These are phyloP conservation scores for Colletotrichum sojae DNA, from an alignment of 2,329 filamentous ascomycete species.

Conservation along the genomic window DNA sequence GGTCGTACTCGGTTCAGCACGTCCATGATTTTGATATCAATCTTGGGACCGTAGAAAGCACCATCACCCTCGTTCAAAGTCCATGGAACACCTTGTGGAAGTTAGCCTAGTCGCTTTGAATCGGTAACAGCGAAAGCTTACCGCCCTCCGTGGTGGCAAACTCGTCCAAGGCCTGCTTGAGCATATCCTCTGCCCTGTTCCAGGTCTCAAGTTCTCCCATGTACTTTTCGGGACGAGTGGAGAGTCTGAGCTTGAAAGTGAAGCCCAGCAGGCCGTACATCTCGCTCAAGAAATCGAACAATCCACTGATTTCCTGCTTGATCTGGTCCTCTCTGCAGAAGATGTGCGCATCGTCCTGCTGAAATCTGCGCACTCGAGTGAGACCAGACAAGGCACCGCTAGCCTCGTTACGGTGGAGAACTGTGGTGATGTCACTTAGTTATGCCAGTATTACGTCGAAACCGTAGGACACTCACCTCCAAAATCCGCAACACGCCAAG, in stretches of 20 bases:
- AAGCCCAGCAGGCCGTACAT: conserved; percentile 86
- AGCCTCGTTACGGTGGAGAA: conserved; percentile 91
- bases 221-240: conserved; percentile 89
- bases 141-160: conserved; percentile 68
- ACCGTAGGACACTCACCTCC: conserved; percentile 68
- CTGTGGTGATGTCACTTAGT: neutral
- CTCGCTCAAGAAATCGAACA: conserved; percentile 88
- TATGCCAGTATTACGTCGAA: neutral
- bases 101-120: conserved; percentile 49
- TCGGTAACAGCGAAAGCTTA: neutral
- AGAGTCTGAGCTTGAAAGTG: conserved; percentile 83
- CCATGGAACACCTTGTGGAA: conserved; percentile 66
- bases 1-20: conserved; percentile 79
- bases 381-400: conserved; percentile 92
- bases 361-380: conserved; percentile 92
- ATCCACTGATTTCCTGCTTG: conserved; percentile 79
- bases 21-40: conserved; percentile 95
- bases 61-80: conserved; percentile 94
- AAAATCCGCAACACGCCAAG: conserved; percentile 94
- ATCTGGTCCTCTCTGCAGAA: conserved; percentile 90
- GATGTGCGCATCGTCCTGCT: conserved; percentile 96
- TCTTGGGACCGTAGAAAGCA: conserved; percentile 98
- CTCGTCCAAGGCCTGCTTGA: conserved; percentile 83
- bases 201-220: conserved; percentile 90
- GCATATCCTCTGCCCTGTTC: conserved; percentile 87